Evolutionary conservation across 345 rosid species (phyloP), one percentile per base, ranked within the genome.

Genomic region (Hypericum androsaemum): DNA sequence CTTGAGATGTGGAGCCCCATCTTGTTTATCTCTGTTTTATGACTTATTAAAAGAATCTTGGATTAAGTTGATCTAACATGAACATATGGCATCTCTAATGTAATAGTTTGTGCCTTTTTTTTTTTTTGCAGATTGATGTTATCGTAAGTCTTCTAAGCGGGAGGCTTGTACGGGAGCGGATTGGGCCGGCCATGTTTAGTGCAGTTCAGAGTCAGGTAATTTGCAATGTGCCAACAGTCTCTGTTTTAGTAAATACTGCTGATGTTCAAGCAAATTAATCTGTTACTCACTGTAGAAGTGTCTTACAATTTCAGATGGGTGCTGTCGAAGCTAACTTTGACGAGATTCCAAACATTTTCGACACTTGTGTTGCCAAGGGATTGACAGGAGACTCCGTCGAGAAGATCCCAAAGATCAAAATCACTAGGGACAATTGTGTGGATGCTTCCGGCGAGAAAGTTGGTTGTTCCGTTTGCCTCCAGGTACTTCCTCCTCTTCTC

Each of bases 121-220:
- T 6, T 50, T 49, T 57, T 64, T 43, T 65, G 66, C 77, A 94
- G 99, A 77, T 88, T 66, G 99, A 94, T 82, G 99, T 94, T 50
- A 80, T 94, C 57, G 92, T 80, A 47, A 94, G 99, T 72, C 99
- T 94, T 61, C 71, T 94, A 14, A 94, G 99, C 37, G 99, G 99
- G 44, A 86, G 99, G 67, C 97, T 94, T 58, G 97, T 94, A 6
- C 83, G 99, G 0, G 99, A 94, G 62, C 81, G 94, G 38, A 86
- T 94, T 39, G 99, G 99, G 62, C 99, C 99, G 2, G 99, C 99
- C 0, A 94, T 94, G 99, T 66, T 94, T 50, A 94, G 95, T 65
- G 99, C 99, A 0, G 99, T 94, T 50, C 99, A 94, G 68, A 94
- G 97, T 71, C 97, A 94, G 95, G 99, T 94, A 76, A 37, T 41